These are phyloP conservation scores for Phytopythium ostracodes DNA, from an alignment of 352 stramenopile genomes.

Conservation along the genomic window DNA sequence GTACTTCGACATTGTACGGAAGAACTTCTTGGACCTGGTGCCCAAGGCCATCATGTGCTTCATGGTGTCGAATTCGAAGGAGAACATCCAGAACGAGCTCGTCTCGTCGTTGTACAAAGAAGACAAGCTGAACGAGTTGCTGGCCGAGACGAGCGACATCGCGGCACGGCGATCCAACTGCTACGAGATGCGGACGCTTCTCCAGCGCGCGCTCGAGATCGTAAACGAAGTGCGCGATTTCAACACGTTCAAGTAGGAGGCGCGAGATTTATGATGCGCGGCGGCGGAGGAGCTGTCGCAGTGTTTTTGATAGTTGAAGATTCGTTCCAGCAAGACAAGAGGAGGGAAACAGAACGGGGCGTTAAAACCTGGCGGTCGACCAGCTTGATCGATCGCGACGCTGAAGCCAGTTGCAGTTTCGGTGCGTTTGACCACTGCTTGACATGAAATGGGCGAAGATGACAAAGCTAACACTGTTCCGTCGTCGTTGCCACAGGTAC, in stretches of 20 bases:
- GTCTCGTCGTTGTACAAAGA: constrained; percentile 97
- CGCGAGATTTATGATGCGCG: not conserved
- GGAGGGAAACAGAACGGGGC: not conserved
- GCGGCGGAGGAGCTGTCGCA: not conserved
- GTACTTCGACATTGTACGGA: constrained; percentile 99
- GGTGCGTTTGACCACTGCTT: not conserved
- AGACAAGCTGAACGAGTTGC: constrained; percentile 93
- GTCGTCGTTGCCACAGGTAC: not conserved
- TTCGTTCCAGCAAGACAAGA: constrained; percentile 1
- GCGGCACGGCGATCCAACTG: constrained; percentile 92
- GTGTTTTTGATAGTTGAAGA: constrained; percentile 8
- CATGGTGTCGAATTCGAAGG: constrained; percentile 92
- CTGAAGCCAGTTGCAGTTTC: not conserved
- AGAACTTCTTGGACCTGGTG: constrained; percentile 99
- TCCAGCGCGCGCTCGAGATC: constrained; percentile 96
- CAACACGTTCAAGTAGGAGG: constrained; percentile 92
- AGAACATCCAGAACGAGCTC: constrained; percentile 98
- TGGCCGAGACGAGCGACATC: constrained; percentile 96
- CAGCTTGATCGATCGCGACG: not conserved
- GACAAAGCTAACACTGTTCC: not conserved
- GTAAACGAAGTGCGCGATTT: constrained; percentile 99
- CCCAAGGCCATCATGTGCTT: constrained; percentile 99
- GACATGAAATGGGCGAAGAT: not conserved
- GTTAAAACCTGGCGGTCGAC: not conserved
- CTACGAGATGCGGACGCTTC: constrained; percentile 95